Base-by-base conservation (phyloP, 306 rosid genomes). In the Vicia faba region DNA sequence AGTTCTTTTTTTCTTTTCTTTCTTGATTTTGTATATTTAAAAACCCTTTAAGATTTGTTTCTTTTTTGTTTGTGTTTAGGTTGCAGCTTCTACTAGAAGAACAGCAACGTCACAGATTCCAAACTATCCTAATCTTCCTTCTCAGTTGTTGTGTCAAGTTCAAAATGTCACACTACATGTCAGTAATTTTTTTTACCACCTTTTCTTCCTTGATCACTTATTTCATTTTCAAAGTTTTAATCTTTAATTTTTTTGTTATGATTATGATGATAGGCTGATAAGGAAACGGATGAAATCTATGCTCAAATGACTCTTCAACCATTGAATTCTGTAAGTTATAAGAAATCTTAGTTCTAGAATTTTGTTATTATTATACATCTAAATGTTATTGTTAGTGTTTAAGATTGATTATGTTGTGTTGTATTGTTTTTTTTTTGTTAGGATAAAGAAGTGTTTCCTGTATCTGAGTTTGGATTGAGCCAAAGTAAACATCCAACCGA, bases 221-320 rank as follows among this genome's bases (percentile, higher is more conserved):
- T 25, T 58, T 18, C 33, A 41, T 5, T 43, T 33, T 71, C 68
- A 61, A 66, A 33, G 4, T 19, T 50, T 62, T 43, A 41, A 50
- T 66, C 11, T 20, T 36, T 18, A 0, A 68, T 15, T 5, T n/a
- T 15, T 41, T 38, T 75, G 31, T 56, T 58, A 11, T 33, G 44
- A 59, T 80, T 18, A 49, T 64, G 73, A 44, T 72, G 13, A 81
- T 66, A 95, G 99, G 96, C 99, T 20, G 97, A 95, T 75, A 95
- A 84, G 75, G 99, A 95, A 8, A 84, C 97, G 3, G 99, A 95
- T 35, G 99, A 95, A 80, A 90, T 95, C 79, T 95, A 85, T 67
- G 95, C 99, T 39, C 99, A 95, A 75, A 95, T 95, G 95, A 81
- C 89, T 71, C 99, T 95, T 40, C n/a, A n/a, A n/a, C n/a, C n/a